A percentile compares a stretch with the other conserved stretches of the same genome.
phyloP scores from a whole-genome alignment of 2,329 filamentous ascomycete genomes.

The Clarireedia monteithiana region DNA sequence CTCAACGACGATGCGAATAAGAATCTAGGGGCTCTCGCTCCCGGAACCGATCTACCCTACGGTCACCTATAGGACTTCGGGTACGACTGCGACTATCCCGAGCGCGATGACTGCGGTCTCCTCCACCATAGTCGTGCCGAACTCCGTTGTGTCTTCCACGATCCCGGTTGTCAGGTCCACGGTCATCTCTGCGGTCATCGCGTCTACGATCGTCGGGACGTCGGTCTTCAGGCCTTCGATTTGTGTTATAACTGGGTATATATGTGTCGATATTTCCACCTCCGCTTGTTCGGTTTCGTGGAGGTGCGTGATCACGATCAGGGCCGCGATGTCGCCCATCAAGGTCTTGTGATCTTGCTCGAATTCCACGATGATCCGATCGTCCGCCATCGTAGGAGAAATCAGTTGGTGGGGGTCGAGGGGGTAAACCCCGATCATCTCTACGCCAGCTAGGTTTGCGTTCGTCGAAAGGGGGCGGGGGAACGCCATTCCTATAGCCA shows the following conservation, averaged over 20 bases:
- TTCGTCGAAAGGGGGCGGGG: constrained; percentile 21
- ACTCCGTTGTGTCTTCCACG: constrained; percentile 30
- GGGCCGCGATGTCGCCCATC: constrained; percentile 17
- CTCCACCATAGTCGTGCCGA: constrained; percentile 37
- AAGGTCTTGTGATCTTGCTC: constrained; percentile 34
- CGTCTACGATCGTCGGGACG: constrained; percentile 24
- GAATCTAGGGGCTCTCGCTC: constrained; percentile 31
- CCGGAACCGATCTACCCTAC: constrained; percentile 35
- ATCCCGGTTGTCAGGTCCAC: constrained; percentile 31
- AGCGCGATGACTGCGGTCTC: constrained; percentile 29
- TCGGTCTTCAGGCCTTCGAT: constrained; percentile 25
- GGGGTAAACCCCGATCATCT: constrained; percentile 24
- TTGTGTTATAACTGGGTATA: constrained; percentile 39
- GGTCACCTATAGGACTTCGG: constrained; percentile 34
- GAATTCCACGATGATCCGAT: constrained; percentile 32
- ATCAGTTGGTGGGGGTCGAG: constrained; percentile 24
- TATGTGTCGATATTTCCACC: constrained; percentile 38
- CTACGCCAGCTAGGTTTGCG: constrained; percentile 28
- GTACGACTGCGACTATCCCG: constrained; percentile 34
- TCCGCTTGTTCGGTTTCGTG: constrained; percentile 18
- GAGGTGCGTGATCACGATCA: constrained; percentile 11
- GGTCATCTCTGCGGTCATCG: constrained; percentile 31
- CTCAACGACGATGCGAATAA: constrained; percentile 5
- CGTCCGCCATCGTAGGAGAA: constrained; percentile 23
- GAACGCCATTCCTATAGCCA: constrained; percentile 23